Evolutionary conservation across 2,329 filamentous ascomycete species (phyloP).

Genomic region (Fusarium sp.): DNA sequence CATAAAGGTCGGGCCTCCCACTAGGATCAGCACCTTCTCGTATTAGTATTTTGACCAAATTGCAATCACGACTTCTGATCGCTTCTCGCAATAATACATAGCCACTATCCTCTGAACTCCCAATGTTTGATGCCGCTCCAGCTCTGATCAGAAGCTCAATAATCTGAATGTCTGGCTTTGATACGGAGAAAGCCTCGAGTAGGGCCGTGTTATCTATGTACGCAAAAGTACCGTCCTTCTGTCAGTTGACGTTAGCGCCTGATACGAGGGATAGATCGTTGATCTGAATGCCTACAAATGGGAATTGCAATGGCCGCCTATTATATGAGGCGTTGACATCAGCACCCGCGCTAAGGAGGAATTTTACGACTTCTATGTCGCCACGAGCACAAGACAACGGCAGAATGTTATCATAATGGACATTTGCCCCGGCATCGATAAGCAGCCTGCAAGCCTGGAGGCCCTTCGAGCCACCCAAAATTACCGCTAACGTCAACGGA

Average conservation of each 20-base stretch:
- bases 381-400: neutral
- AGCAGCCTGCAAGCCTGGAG: neutral
- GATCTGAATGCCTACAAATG: too few species aligned
- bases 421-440: neutral
- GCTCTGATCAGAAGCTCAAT: neutral
- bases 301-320: too few species aligned
- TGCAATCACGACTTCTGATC: accelerated
- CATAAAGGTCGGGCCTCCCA: accelerated
- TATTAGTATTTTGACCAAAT: neutral
- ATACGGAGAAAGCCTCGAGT: accelerated
- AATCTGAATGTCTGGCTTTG: accelerated
- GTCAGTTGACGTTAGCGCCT: neutral
- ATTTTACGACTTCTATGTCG: neutral
- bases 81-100: neutral
- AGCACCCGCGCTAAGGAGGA: neutral
- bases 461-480: neutral
- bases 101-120: accelerated
- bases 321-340: neutral
- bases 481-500: too few species aligned
- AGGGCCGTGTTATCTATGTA: accelerated
- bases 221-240: accelerated
- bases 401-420: neutral
- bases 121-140: accelerated
- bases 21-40: accelerated
- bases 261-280: accelerated